Base-by-base conservation (phyloP, 257 asterid species). In the Penstemon newberryi region DNA sequence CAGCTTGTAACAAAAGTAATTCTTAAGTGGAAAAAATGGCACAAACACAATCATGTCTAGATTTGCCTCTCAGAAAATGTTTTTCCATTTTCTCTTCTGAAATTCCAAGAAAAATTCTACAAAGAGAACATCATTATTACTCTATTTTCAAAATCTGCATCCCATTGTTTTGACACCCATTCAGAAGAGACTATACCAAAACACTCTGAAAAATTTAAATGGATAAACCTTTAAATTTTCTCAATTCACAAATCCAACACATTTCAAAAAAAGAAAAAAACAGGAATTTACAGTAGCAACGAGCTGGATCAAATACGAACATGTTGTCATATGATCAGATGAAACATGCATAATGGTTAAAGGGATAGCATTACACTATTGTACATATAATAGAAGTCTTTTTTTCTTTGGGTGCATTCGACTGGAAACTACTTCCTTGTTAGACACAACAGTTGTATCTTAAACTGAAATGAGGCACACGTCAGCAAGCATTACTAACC, bases 1-100 rank as follows among this genome's bases (percentile, higher is more conserved):
- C 2, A 7, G 46, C 41, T 41, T 52, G 51, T 47, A 33, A n/a
- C 37, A 71, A 37, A 41, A 67, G 25, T n/a, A 56, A 67, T 67
- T 45, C 36, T 37, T 45, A 38, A 36, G 49, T 19, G 53, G 8
- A 47, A 56, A 7, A 63, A 43, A 70, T 38, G 0, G 13, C 1
- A 57, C 4, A 5, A 43, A 7, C 33, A 4, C 49, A 44, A 15
- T 52, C 42, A 42, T 49, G n/a, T 10, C 6, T 49, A 15, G 54
- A 49, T 49, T 49, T 49, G 54, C 11, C 18, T 12, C 15, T 11
- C 15, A 7, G 11, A 46, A 3, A 7, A 25, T 25, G 33, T 25
- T 25, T 25, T 25, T 25, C 33, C 33, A 25, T 25, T 12, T 10
- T 9, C 3, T 49, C n/a, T 6, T 49, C 3, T 49, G 4, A 12